These are phyloP conservation scores for Fusarium coffeatum DNA, from an alignment of 2,329 filamentous ascomycete genomes.

Conservation along the genomic window DNA sequence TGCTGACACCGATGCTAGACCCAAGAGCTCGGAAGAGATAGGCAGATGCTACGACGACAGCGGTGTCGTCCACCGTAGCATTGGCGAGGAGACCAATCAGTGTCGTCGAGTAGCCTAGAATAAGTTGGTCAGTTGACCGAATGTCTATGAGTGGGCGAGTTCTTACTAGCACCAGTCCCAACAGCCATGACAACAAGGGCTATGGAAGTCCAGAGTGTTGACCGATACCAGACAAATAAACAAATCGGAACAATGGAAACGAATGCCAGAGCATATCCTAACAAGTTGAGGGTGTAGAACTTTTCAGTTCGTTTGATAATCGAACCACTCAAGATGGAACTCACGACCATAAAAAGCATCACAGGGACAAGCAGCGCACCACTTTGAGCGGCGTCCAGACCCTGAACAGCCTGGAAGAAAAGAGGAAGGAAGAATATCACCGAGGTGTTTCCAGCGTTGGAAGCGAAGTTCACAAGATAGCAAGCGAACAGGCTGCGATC, in stretches of 20 bases:
- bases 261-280: constrained; percentile 64
- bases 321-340: constrained; percentile 72
- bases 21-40: constrained; percentile 85
- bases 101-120: constrained; percentile 58
- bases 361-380: constrained; percentile 75
- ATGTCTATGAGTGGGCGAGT: neutral
- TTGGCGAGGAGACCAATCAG: constrained; percentile 80
- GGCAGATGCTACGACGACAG: constrained; percentile 80
- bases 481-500: constrained; percentile 73
- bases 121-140: neutral
- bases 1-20: constrained; percentile 79
- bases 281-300: constrained; percentile 76
- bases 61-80: constrained; percentile 73
- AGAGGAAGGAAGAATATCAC: constrained; percentile 79
- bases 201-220: constrained; percentile 63
- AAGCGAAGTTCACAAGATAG: constrained; percentile 79
- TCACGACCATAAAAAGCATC: constrained; percentile 70
- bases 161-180: constrained; percentile 53
- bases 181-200: constrained; percentile 65
- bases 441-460: constrained; percentile 67
- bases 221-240: constrained; percentile 62
- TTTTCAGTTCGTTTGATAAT: constrained; percentile 77
- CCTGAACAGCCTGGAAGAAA: constrained; percentile 79
- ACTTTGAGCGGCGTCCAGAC: constrained; percentile 70
- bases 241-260: constrained; percentile 67